Percentiles rank a stretch among this genome's conserved stretches.
Conservation (phyloP, 116 monocot genomes). For the Posidonia oceanica region DNA sequence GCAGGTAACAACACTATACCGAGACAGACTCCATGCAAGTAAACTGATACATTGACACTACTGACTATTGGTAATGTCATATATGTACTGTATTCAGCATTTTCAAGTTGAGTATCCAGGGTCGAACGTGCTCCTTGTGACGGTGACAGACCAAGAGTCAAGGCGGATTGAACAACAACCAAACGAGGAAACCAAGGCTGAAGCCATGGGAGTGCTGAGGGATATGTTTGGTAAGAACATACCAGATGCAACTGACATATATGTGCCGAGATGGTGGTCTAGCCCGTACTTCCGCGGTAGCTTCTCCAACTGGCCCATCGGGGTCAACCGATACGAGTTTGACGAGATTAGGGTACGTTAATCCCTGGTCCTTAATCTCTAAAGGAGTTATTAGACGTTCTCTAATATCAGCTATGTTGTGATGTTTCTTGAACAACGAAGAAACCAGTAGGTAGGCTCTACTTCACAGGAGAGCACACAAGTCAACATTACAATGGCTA, state of each 20-base stretch:
- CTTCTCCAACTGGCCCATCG: constrained; percentile 84
- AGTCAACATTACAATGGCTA: constrained; percentile 76
- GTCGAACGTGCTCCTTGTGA: constrained; percentile 57
- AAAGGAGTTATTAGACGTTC: too few species aligned
- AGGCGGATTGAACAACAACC: constrained; percentile 78
- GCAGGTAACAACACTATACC: constrained; percentile 27
- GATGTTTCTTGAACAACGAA: constrained; percentile 2
- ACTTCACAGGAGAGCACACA: constrained; percentile 87
- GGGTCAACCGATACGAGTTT: constrained; percentile 62
- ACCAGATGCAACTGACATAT: constrained; percentile 52
- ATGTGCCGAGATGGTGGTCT: constrained; percentile 86
- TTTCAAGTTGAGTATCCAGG: constrained; percentile 50
- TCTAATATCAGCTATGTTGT: not conserved
- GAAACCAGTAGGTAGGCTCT: constrained; percentile 67
- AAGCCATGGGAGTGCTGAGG: constrained; percentile 57
- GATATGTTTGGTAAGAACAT: constrained; percentile 64
- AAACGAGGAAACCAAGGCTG: constrained; percentile 38
- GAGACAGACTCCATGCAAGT: too few species aligned
- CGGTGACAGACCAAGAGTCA: constrained; percentile 72
- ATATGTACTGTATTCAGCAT: constrained; percentile 18
- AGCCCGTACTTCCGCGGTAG: constrained; percentile 51
- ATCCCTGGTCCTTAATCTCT: too few species aligned
- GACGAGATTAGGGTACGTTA: constrained; percentile 67
- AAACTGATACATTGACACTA: not conserved
- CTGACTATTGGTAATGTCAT: not conserved